A percentile compares a stretch with the other conserved stretches of the same genome.
phyloP scores from a whole-genome alignment of 371 early-diverging fungal species.

The Quaeritorhiza haematococci region DNA sequence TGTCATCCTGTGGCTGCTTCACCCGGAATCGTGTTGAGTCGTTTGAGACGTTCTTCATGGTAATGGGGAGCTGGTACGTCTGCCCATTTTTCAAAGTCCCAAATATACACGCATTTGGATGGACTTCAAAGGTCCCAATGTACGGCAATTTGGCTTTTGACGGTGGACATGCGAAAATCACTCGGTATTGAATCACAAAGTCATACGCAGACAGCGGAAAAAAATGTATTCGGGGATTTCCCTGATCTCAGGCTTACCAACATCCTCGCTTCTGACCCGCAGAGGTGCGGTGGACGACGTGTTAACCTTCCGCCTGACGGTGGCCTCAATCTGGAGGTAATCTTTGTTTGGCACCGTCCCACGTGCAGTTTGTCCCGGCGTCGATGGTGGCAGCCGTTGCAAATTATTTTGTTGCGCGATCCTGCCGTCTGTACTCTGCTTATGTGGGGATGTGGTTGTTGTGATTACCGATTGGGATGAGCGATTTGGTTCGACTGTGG shows the following conservation, averaged over 20 bases:
- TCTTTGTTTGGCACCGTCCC: constrained; percentile 16
- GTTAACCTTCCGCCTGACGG: constrained; percentile 9
- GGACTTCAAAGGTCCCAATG: constrained; percentile 18
- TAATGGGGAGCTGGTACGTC: not conserved
- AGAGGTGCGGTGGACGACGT: constrained; percentile 19
- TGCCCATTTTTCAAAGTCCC: constrained; percentile 11
- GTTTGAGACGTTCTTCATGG: constrained; percentile 23
- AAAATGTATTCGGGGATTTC: not conserved
- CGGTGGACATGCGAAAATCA: not conserved
- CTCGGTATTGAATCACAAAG: not conserved
- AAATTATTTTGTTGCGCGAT: constrained; percentile 5
- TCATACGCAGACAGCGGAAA: not conserved
- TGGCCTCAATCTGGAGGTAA: constrained; percentile 15
- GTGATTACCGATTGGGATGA: not conserved
- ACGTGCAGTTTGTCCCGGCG: constrained; percentile 9
- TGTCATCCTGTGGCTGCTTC: no score
- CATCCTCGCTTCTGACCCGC: constrained; percentile 1
- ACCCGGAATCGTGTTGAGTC: constrained; percentile 18
- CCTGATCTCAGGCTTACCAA: not conserved
- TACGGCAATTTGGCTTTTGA: not conserved
- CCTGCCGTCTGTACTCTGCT: not conserved
- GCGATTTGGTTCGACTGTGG: not conserved
- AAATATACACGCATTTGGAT: constrained; percentile 21
- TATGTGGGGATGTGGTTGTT: not conserved
- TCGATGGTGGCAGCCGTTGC: constrained; percentile 17